Evolutionary conservation across 2,329 filamentous ascomycete species (phyloP), one percentile per base, ranked within the genome.

Genomic region (Pseudopithomyces maydicus): DNA sequence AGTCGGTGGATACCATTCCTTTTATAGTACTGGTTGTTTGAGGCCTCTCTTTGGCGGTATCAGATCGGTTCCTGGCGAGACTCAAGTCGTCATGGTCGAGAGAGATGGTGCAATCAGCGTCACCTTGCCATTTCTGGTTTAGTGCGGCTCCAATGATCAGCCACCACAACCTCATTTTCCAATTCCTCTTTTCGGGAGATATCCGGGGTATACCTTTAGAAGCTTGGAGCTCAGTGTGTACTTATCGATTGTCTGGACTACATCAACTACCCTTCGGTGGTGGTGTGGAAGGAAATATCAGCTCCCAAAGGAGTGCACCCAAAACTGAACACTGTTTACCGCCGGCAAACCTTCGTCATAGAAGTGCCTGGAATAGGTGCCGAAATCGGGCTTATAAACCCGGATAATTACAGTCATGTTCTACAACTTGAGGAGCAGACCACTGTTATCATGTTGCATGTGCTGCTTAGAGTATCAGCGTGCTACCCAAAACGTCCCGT

Each of bases 51-150:
- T 35, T 23, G 22, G 48, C 36, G 26, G n/a, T 42, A 51, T 15
- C 36, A 29, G 14, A 19, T 35, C 38, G 23, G 39, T 52, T 43
- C 49, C 39, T 17, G 23, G 36, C 45, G 36, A 48, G 33, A 48
- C 20, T 10, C n/a, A 52, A 52, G 49, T 7, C 49, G 49, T 44
- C 26, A 52, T 52, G 23, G 2, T 50, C 4, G 11, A 22, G 29
- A 17, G n/a, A 52, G 49, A 52, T 52, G 39, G 49, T 43, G 49
- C 49, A 52, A 52, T 52, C 19, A 22, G 23, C n/a, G 14, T 44
- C 39, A 20, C 38, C 38, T 52, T 52, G 17, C 49, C 49, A 2
- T 22, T 43, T 8, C 8, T 14, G 19, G 49, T 36, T n/a, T 52
- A 52, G 49, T 39, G 49, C 49, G 49, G 49, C 49, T 52, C 26